Evolutionary conservation across 495 filamentous ascomycete genomes (phyloP).

Genomic region (Aspergillus affinis): DNA sequence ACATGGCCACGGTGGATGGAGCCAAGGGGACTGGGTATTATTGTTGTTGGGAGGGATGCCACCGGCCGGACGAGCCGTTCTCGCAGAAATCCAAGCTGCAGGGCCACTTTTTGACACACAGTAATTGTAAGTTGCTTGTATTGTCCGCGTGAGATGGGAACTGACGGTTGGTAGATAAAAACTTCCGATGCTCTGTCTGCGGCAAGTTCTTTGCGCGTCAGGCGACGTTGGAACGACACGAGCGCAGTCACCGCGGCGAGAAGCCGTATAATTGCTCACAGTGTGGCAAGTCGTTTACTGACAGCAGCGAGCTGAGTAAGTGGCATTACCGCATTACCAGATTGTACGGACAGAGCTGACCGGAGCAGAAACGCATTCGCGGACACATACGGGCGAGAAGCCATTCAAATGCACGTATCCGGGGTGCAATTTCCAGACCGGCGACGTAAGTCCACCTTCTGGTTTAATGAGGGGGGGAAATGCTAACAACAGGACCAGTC

Average conservation of each 20-base stretch:
- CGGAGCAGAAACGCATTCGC: conserved; percentile 48
- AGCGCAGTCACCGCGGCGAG: conserved; percentile 54
- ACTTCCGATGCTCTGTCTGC: conserved; percentile 47
- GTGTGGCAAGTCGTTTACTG: conserved; percentile 48
- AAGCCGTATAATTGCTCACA: conserved; percentile 48
- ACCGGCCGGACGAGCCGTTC: conserved; percentile 47
- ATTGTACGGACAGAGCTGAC: conserved; percentile 11
- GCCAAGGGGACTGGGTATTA: conserved; percentile 50
- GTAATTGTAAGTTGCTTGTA: conserved; percentile 37
- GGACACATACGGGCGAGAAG: conserved; percentile 53
- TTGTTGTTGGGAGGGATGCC: conserved; percentile 48
- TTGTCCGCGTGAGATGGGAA: background rate
- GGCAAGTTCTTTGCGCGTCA: conserved; percentile 48
- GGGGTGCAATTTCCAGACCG: conserved; percentile 49
- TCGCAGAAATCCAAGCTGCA: conserved; percentile 53
- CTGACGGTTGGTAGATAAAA: conserved; percentile 38
- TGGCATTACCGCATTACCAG: background rate
- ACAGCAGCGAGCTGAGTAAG: conserved; percentile 51
- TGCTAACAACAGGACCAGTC: conserved; percentile 29
- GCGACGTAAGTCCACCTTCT: conserved; percentile 37
- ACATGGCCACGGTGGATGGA: conserved; percentile 43
- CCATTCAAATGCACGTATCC: conserved; percentile 50
- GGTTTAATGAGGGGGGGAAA: too few relatives aligned
- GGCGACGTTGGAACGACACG: conserved; percentile 49
- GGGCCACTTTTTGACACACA: conserved; percentile 49